Conservation (phyloP, 228 moss, liverwort and hornwort genomes). For the Sphagnum fallax region DNA sequence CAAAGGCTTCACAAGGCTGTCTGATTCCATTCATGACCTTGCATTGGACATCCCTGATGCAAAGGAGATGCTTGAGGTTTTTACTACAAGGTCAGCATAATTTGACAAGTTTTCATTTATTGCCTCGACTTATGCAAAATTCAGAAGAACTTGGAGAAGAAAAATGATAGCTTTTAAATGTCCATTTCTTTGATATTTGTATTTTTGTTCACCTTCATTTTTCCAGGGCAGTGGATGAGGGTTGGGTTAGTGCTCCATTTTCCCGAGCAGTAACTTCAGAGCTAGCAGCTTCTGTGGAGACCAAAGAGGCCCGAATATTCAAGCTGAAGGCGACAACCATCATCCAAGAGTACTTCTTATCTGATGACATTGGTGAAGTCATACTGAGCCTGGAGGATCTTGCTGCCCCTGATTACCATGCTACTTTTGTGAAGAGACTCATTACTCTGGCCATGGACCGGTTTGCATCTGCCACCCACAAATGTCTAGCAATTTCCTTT, state of each 20-base stretch:
- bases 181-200: too few species aligned
- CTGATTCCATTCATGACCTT: conserved; percentile 79
- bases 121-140: too few species aligned
- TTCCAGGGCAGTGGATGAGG: conserved; percentile 57
- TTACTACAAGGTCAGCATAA: conserved; percentile 26
- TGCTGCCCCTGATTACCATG: conserved; percentile 78
- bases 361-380: conserved; percentile 90
- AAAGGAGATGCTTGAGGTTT: conserved; percentile 52
- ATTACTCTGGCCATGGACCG: conserved; percentile 89
- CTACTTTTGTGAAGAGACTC: conserved; percentile 71
- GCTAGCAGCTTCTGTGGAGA: conserved; percentile 38
- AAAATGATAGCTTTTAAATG: too few species aligned
- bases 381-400: conserved; percentile 90
- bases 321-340: conserved; percentile 75
- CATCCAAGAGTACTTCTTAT: conserved; percentile 90
- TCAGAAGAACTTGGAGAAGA: too few species aligned
- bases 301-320: conserved; percentile 58
- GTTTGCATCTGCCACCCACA: conserved; percentile 9
- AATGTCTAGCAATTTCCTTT: neutral
- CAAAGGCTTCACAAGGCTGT: conserved; percentile 80
- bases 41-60: conserved; percentile 90
- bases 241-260: conserved; percentile 84
- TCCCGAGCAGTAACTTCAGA: conserved; percentile 66
- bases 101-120: too few species aligned
- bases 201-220: too few species aligned